A percentile compares a stretch with the other conserved stretches of the same genome.
These are phyloP conservation scores for Rhizophagus sp. DNA, from an alignment of 192 early-diverging fungal genomes.

Conservation along the genomic window DNA sequence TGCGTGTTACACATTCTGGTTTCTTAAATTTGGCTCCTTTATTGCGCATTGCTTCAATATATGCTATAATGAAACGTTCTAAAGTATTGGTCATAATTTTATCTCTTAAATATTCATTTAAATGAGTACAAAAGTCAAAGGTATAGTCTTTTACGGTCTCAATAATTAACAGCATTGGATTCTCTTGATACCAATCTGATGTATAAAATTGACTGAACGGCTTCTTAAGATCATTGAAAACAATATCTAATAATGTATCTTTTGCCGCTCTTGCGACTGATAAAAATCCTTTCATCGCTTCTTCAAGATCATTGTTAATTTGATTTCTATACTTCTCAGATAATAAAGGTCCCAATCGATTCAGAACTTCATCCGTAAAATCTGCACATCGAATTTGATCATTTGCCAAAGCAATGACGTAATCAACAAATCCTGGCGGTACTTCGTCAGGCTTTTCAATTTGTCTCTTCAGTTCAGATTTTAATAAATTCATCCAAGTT, in stretches of 20 bases:
- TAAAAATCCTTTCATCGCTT: conserved; percentile 88
- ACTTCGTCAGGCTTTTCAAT: conserved; percentile 72
- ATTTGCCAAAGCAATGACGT: conserved; percentile 94
- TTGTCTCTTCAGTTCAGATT: conserved; percentile 77
- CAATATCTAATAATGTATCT: conserved; percentile 79
- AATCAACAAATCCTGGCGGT: conserved; percentile 90
- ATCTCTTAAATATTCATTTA: conserved; percentile 88
- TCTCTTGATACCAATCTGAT: conserved; percentile 88
- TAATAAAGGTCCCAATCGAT: conserved; percentile 58
- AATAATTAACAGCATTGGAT: conserved; percentile 82
- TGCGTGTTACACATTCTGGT: conserved; percentile 65
- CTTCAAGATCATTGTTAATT: conserved; percentile 65
- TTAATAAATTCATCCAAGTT: conserved; percentile 79
- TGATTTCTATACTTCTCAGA: conserved; percentile 61
- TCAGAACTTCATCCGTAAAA: conserved; percentile 79
- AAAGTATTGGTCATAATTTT: conserved; percentile 86
- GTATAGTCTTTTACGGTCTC: conserved; percentile 96
- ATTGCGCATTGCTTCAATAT: conserved; percentile 83
- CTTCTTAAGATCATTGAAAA: conserved; percentile 78
- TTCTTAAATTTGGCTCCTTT: conserved; percentile 76
- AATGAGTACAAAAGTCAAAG: conserved; percentile 79
- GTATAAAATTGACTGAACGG: conserved; percentile 78
- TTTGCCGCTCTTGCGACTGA: conserved; percentile 76
- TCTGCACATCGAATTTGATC: conserved; percentile 91
- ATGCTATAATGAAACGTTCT: conserved; percentile 81